Percentiles rank a stretch among this genome's conserved stretches.
phyloP scores from a whole-genome alignment of 495 filamentous ascomycete genomes.

The Neurospora sp. region DNA sequence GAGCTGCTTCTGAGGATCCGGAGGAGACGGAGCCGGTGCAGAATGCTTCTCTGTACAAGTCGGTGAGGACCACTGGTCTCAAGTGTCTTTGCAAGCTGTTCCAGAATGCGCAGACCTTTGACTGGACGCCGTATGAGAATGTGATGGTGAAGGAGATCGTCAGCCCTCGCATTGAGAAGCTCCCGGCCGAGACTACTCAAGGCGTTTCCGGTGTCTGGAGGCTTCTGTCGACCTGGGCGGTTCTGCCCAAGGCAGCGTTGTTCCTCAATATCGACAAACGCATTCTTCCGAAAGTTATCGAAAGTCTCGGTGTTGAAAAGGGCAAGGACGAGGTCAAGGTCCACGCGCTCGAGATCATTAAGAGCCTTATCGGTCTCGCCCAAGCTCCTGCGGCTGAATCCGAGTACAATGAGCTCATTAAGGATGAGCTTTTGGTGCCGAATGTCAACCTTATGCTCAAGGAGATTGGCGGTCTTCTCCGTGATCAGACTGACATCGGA shows the following conservation, averaged over 20 bases:
- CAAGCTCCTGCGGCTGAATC: conserved; percentile 37
- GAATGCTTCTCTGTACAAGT: conserved; percentile 51
- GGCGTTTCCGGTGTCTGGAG: conserved; percentile 73
- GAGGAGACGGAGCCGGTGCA: conserved; percentile 38
- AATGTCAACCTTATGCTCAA: conserved; percentile 60
- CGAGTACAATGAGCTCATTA: conserved; percentile 51
- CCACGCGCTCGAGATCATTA: conserved; percentile 67
- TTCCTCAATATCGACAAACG: conserved; percentile 56
- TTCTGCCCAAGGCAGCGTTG: conserved; percentile 50
- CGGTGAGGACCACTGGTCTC: conserved; percentile 60
- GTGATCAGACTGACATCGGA: conserved; percentile 43
- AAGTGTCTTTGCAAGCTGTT: conserved; percentile 75
- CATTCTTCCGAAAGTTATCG: conserved; percentile 58
- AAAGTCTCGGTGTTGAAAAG: conserved; percentile 60
- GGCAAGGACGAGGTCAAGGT: conserved; percentile 82
- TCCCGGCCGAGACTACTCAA: conserved; percentile 81
- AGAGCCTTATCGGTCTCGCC: conserved; percentile 49
- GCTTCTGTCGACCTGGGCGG: conserved; percentile 72
- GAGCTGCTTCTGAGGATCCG: conserved; percentile 27
- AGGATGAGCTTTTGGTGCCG: conserved; percentile 51
- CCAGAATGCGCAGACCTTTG: conserved; percentile 49
- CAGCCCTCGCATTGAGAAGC: conserved; percentile 63
- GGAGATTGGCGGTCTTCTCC: conserved; percentile 55
- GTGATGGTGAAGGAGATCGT: conserved; percentile 65
- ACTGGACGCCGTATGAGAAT: conserved; percentile 61